These are phyloP conservation scores for Suhomyces emberorum DNA, from an alignment of 805 yeast species.

Conservation along the genomic window DNA sequence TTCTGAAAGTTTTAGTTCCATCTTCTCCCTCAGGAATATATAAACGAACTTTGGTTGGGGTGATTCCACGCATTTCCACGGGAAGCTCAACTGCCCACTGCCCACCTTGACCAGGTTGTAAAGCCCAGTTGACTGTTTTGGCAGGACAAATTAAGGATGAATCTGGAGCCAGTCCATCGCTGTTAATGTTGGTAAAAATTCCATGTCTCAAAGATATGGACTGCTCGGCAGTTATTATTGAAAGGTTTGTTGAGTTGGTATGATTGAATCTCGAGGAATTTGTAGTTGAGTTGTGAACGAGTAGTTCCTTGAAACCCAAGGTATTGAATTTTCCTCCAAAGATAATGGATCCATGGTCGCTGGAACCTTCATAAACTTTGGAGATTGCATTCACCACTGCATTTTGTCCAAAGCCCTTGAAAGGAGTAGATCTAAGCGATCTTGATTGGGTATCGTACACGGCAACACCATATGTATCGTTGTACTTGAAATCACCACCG, in stretches of 20 bases:
- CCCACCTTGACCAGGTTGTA: slow-evolving; percentile 49
- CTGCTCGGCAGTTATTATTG: slow-evolving; percentile 54
- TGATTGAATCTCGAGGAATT: slow-evolving; percentile 19
- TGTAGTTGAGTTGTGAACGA: slow-evolving; percentile 33
- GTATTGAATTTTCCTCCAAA: slow-evolving; percentile 78
- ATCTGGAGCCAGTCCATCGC: slow-evolving; percentile 30
- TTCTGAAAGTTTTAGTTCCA: slow-evolving; percentile 62
- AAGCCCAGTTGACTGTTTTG: slow-evolving; percentile 51
- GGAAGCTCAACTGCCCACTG: slow-evolving; percentile 65
- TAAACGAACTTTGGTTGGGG: slow-evolving; percentile 71
- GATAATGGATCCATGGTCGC: slow-evolving; percentile 46
- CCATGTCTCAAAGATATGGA: slow-evolving; percentile 58
- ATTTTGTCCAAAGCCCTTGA: slow-evolving; percentile 69
- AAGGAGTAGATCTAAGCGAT: slow-evolving; percentile 50
- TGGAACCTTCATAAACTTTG: slow-evolving; percentile 33
- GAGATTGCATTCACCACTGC: slow-evolving; percentile 62
- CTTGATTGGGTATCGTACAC: slow-evolving; percentile 52
- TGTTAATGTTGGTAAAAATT: slow-evolving; percentile 45
- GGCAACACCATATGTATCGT: slow-evolving; percentile 55
- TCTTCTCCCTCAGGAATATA: slow-evolving; percentile 54
- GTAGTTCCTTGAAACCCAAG: slow-evolving; percentile 50
- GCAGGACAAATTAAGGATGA: slow-evolving; percentile 53
- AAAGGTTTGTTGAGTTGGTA: slow-evolving; percentile 37
- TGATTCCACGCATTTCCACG: slow-evolving; percentile 41
- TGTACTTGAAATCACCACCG: slow-evolving; percentile 73